Percentiles rank a stretch among this genome's conserved stretches.
phyloP scores from a whole-genome alignment of 2,329 filamentous ascomycete species.

The Ophioceras dolichostomum region DNA sequence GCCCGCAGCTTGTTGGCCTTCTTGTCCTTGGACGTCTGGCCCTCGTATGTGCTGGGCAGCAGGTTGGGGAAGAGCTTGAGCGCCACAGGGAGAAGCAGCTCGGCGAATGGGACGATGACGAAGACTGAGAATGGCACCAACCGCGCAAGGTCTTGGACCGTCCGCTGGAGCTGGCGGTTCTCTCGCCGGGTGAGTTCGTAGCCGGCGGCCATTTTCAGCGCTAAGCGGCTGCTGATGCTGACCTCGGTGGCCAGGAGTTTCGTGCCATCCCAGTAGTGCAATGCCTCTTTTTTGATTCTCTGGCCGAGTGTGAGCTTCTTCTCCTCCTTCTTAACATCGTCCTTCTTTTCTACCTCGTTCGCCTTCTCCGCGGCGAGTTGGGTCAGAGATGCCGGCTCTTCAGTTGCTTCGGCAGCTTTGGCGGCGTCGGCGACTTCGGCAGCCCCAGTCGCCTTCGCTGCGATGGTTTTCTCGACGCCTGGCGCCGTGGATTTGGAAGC shows the following conservation, averaged over 20 bases:
- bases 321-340: slow-evolving; percentile 50
- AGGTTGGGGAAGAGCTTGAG: slow-evolving; percentile 95
- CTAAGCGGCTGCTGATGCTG: slow-evolving; percentile 80
- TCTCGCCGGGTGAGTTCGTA: slow-evolving; percentile 94
- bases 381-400: slow-evolving; percentile 32
- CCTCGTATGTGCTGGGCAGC: slow-evolving; percentile 94
- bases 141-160: slow-evolving; percentile 84
- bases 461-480: background rate
- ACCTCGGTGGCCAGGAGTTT: slow-evolving; percentile 89
- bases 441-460: background rate
- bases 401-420: slow-evolving; percentile 15
- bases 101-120: slow-evolving; percentile 91
- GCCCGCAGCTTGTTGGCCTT: slow-evolving; percentile 73
- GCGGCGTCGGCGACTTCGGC: slow-evolving; percentile 5
- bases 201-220: slow-evolving; percentile 93
- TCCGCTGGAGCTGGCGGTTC: slow-evolving; percentile 82
- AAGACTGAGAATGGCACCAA: slow-evolving; percentile 95
- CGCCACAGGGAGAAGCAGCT: slow-evolving; percentile 81
- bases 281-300: slow-evolving; percentile 86
- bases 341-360: slow-evolving; percentile 46
- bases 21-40: slow-evolving; percentile 75
- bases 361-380: slow-evolving; percentile 55
- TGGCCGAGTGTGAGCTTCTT: slow-evolving; percentile 84
- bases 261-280: slow-evolving; percentile 97
- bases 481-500: slow-evolving; percentile 14